Conservation (phyloP, 1,139 yeast genomes). For the Blastobotrys malaysiensis region DNA sequence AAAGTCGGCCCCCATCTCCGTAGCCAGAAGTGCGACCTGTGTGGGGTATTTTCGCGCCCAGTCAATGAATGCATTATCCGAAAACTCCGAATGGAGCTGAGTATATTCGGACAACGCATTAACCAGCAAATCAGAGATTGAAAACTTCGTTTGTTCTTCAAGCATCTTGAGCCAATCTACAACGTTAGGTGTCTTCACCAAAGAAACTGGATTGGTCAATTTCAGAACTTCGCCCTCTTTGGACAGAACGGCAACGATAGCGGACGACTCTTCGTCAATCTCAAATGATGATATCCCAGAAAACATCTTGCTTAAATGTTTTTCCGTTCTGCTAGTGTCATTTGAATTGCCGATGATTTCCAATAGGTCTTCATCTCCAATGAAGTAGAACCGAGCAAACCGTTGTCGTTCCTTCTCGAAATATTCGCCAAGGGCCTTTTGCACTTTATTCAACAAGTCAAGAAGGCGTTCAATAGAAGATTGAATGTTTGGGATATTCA, state of each 20-base stretch:
- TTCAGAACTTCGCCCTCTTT: constrained; percentile 56
- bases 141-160: constrained; percentile 44
- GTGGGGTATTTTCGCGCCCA: constrained; percentile 44
- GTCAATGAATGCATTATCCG: constrained; percentile 17
- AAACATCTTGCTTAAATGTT: constrained; percentile 69
- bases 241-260: constrained; percentile 50
- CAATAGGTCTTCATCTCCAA: constrained; percentile 86
- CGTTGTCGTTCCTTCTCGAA: constrained; percentile 71
- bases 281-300: constrained; percentile 52
- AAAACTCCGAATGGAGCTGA: constrained; percentile 7
- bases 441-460: constrained; percentile 54
- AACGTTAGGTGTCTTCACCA: constrained; percentile 41
- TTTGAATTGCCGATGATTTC: constrained; percentile 70
- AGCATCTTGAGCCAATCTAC: constrained; percentile 62
- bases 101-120: constrained; percentile 3
- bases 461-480: constrained; percentile 46
- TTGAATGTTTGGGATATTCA: constrained; percentile 49
- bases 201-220: constrained; percentile 43
- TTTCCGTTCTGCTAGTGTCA: constrained; percentile 47
- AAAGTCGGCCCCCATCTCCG: constrained; percentile 60
- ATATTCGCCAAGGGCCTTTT: constrained; percentile 68
- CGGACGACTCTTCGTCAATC: constrained; percentile 36
- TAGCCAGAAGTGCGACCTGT: constrained; percentile 54
- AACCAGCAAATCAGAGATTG: constrained; percentile 42
- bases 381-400: constrained; percentile 79